Conservation (phyloP, 2,329 filamentous ascomycete genomes). For the Pseudogymnoascus sp. region DNA sequence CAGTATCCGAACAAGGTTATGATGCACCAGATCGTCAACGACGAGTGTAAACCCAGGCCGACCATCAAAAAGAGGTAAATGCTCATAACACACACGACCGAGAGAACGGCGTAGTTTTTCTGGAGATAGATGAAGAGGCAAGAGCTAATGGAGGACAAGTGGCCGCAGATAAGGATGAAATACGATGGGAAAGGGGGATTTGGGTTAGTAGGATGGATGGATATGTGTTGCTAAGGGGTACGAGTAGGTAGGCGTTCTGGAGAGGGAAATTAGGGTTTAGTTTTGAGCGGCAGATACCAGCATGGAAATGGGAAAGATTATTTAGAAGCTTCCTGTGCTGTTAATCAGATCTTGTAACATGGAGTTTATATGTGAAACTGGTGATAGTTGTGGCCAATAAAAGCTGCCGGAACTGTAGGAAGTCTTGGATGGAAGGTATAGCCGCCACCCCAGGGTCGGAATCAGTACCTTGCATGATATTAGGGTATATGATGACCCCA, state of each 20-base stretch:
- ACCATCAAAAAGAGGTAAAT: conserved; percentile 31
- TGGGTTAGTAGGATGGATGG: background rate
- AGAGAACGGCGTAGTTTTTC: conserved; percentile 6
- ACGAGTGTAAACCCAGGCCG: conserved; percentile 50
- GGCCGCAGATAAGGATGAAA: conserved; percentile 9
- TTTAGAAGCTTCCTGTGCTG: background rate
- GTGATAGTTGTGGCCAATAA: background rate
- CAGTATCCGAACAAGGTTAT: conserved; percentile 72
- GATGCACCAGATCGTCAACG: conserved; percentile 66
- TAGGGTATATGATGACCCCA: background rate
- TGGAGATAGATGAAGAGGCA: background rate
- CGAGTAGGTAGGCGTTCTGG: conserved; percentile 5
- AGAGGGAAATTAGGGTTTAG: conserved; percentile 9
- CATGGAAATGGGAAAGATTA: conserved; percentile 1
- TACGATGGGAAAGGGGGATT: background rate
- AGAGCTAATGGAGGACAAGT: conserved; percentile 8
- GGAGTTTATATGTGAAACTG: background rate
- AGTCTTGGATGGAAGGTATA: background rate
- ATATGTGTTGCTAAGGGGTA: background rate
- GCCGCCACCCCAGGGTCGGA: background rate
- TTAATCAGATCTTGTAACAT: background rate
- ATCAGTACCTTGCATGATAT: conserved; percentile 6
- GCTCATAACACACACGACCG: conserved; percentile 2
- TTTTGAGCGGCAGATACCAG: conserved; percentile 11
- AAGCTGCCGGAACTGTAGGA: background rate